A percentile compares a stretch with the other conserved stretches of the same genome.
Evolutionary conservation across 345 rosid species (phyloP).

Genomic region (Eucalyptus erythrocorys): DNA sequence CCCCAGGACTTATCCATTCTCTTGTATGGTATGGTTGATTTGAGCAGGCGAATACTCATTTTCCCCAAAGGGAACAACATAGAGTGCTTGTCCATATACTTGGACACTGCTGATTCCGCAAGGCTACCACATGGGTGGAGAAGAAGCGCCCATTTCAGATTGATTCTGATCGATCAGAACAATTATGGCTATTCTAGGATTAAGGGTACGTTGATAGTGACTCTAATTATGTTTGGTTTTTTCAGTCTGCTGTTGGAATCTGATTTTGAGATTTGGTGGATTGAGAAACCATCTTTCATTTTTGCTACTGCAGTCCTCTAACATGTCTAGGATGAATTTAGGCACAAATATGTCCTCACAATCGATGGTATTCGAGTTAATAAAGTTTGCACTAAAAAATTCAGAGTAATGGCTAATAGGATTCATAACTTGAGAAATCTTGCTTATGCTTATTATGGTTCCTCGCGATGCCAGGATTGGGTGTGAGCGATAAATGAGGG

Average conservation of each 20-base stretch:
- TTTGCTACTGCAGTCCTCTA: not conserved
- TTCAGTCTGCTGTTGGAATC: too few relatives aligned
- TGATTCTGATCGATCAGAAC: conserved; percentile 3
- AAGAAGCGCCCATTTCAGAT: conserved; percentile 3
- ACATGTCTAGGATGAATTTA: too few relatives aligned
- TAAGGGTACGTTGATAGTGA: not conserved
- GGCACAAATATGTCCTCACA: not conserved
- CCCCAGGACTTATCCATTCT: conserved; percentile 16
- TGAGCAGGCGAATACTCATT: not conserved
- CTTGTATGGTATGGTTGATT: conserved; percentile 29
- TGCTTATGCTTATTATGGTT: not conserved
- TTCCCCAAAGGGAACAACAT: conserved; percentile 9
- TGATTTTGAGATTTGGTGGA: not conserved
- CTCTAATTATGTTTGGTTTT: not conserved
- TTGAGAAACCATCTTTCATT: not conserved
- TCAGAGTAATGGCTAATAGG: not conserved
- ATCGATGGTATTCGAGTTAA: not conserved
- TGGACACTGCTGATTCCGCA: conserved; percentile 7
- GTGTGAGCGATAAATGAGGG: too few relatives aligned
- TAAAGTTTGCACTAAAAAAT: not conserved
- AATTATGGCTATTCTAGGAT: not conserved
- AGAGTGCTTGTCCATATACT: conserved; percentile 1
- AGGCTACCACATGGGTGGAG: conserved; percentile 11
- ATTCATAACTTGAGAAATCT: not conserved
- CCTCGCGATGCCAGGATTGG: too few relatives aligned